Evolutionary conservation across 306 rosid species (phyloP).

Genomic region (Vigna reflexopilosa): DNA sequence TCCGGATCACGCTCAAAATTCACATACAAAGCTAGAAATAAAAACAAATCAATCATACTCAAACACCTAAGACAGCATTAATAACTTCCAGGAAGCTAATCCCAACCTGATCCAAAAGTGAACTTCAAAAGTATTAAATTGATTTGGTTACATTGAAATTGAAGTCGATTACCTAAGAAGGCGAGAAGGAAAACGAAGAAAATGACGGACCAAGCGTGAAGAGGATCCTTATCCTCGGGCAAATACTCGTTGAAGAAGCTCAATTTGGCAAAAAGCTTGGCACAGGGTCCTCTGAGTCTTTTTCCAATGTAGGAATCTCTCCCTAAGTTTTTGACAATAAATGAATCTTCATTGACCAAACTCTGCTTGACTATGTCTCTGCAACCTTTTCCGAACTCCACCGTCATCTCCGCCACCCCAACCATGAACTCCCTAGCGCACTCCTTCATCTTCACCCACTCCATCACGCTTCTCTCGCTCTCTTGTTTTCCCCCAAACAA

Average conservation of each 20-base stretch:
- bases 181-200: slow-evolving; percentile 64
- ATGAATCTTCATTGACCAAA: slow-evolving; percentile 67
- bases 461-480: slow-evolving; percentile 15
- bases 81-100: background rate
- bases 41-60: slow-evolving; percentile 27
- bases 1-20: slow-evolving; percentile 50
- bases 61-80: background rate
- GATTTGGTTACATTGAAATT: background rate
- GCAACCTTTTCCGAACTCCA: slow-evolving; percentile 88
- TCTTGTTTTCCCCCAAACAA: background rate
- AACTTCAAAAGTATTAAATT: background rate
- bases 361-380: slow-evolving; percentile 88
- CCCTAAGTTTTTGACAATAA: slow-evolving; percentile 57
- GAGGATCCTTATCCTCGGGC: slow-evolving; percentile 93
- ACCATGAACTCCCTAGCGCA: slow-evolving; percentile 69
- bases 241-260: slow-evolving; percentile 63
- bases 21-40: slow-evolving; percentile 64
- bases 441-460: slow-evolving; percentile 56
- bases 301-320: slow-evolving; percentile 58
- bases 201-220: slow-evolving; percentile 76
- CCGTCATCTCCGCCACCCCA: slow-evolving; percentile 81
- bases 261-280: slow-evolving; percentile 54
- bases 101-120: background rate
- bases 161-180: slow-evolving; percentile 59
- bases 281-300: slow-evolving; percentile 56